Base-by-base conservation (phyloP, 768 basidiomycete genomes). In the Cubamyces sp. region DNA sequence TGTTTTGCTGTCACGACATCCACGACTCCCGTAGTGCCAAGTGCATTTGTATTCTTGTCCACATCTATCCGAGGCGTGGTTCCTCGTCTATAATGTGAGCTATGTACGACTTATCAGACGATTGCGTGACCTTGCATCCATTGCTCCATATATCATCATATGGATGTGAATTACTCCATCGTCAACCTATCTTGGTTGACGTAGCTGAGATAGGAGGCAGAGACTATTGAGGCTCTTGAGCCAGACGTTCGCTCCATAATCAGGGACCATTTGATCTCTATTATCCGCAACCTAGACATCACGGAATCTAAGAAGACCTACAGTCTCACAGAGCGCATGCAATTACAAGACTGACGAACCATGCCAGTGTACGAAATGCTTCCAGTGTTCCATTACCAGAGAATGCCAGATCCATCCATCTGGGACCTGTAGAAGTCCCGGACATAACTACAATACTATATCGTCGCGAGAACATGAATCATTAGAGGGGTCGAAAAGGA, bases 1-100 rank as follows among this genome's bases (percentile, higher is more conserved):
- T 64, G 58, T 64, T 60, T 60, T 64, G 63, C 63, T 64, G 54
- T 64, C 58, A 56, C 58, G 57, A 56, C 59, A 52, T 46, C 63
- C 63, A 56, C 63, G 59, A 56, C 58, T 52, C 62, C 34, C 57
- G 15, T 60, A 58, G 63, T 57, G 58, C 63, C 58, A 7, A 64
- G 63, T 42, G 63, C 63, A 60, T 53, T 46, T 64, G 63, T 64
- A 64, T 53, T 60, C 58, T 60, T 48, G 43, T 37, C 53, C 52
- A 57, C 39, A 64, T 26, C 52, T 57, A 58, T 45, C 42, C 58
- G 63, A 57, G 63, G 63, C 63, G 58, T 64, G 54, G 63, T 57
- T 60, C 62, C 63, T 64, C 63, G 63, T 59, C 53, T 12, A 16
- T 23, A 21, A 58, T 54, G 57, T 45, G 57, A 55, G 34, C 50